Conservation (phyloP, 1,284 basidiomycete genomes). For the Irpex sp. region DNA sequence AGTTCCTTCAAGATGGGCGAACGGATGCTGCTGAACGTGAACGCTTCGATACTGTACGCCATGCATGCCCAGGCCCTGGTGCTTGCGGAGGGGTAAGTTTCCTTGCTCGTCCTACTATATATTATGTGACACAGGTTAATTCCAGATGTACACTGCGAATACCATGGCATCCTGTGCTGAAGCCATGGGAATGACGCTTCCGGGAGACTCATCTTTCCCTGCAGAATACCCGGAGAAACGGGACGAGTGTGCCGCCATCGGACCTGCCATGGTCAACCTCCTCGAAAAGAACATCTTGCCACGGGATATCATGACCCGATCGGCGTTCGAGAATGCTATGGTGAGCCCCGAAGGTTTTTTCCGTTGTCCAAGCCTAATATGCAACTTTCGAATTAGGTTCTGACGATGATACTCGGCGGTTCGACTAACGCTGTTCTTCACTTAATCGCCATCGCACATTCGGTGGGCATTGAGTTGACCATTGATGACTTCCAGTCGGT, state of each 20-base stretch:
- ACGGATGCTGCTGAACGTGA: slow-evolving; percentile 79
- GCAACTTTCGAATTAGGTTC: slow-evolving; percentile 45
- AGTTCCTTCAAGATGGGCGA: slow-evolving; percentile 86
- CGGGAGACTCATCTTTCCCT: slow-evolving; percentile 94
- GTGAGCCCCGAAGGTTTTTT: slow-evolving; percentile 34
- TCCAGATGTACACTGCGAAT: slow-evolving; percentile 92
- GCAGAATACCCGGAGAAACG: slow-evolving; percentile 88
- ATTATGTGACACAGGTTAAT: neutral
- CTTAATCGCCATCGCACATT: slow-evolving; percentile 87
- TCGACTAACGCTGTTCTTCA: slow-evolving; percentile 93
- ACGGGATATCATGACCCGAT: slow-evolving; percentile 92
- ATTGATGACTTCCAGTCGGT: slow-evolving; percentile 87
- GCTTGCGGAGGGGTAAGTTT: slow-evolving; percentile 89
- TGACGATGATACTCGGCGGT: slow-evolving; percentile 93
- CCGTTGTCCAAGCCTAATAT: slow-evolving; percentile 13
- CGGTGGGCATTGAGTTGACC: slow-evolving; percentile 77
- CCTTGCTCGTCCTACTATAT: neutral
- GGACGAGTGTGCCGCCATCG: slow-evolving; percentile 80
- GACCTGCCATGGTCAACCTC: slow-evolving; percentile 79
- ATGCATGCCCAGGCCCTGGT: slow-evolving; percentile 93
- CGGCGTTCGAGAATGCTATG: slow-evolving; percentile 97
- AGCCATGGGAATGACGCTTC: slow-evolving; percentile 91
- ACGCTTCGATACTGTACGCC: slow-evolving; percentile 81
- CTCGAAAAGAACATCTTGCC: slow-evolving; percentile 92
- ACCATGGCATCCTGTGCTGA: slow-evolving; percentile 94